Conservation (phyloP, 352 stramenopile genomes). For the Aphanomyces invadans region DNA sequence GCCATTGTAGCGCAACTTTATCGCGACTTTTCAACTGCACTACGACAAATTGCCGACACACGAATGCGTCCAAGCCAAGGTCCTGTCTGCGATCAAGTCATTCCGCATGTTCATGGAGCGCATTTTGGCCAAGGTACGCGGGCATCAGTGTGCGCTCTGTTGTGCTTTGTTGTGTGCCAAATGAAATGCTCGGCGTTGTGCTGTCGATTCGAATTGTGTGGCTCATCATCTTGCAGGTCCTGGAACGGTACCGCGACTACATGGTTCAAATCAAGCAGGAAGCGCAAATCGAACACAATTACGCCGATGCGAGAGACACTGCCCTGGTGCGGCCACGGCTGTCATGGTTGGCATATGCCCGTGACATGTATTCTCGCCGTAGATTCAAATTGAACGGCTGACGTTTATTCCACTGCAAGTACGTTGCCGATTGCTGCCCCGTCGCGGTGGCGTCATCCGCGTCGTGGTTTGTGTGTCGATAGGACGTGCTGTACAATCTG, state of each 20-base stretch:
- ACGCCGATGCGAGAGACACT: constrained; percentile 1
- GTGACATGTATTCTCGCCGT: background rate
- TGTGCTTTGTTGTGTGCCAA: too few relatives aligned
- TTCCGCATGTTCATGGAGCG: constrained; percentile 71
- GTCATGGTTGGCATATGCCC: background rate
- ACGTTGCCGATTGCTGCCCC: background rate
- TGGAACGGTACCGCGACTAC: constrained; percentile 19
- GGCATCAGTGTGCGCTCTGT: too few relatives aligned
- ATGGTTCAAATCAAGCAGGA: constrained; percentile 11
- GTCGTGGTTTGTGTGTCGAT: background rate
- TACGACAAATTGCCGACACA: background rate
- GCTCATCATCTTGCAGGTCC: background rate
- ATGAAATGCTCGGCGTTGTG: too few relatives aligned
- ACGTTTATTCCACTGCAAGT: constrained; percentile 59
- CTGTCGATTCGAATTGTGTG: background rate
- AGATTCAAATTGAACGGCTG: constrained; percentile 44
- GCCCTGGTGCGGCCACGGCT: constrained; percentile 1
- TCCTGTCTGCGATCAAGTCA: constrained; percentile 50
- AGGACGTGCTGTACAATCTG: constrained; percentile 53
- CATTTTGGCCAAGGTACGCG: constrained; percentile 35
- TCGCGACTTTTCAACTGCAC: constrained; percentile 9
- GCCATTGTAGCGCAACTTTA: constrained; percentile 12
- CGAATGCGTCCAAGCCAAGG: constrained; percentile 38
- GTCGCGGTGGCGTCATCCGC: too few relatives aligned
- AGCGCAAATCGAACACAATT: constrained; percentile 5